Evolutionary conservation across 148 eudicot species (phyloP).

Genomic region (Nepenthes gracilis): DNA sequence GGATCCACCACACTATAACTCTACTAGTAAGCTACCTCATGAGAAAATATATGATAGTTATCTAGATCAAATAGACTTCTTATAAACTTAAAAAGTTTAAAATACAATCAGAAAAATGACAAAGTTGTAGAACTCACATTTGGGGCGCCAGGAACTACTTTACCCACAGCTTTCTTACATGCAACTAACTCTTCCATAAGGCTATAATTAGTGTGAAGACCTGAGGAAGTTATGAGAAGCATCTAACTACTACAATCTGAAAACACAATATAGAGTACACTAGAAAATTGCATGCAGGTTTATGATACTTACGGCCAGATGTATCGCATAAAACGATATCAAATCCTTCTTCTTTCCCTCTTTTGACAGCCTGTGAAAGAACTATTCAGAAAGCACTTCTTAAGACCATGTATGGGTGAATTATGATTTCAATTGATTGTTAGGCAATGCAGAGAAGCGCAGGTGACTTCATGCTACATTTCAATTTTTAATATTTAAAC

Average conservation of each 20-base stretch:
- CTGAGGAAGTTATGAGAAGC: constrained; percentile 22
- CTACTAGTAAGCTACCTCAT: too few relatives aligned
- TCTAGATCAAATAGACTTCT: too few relatives aligned
- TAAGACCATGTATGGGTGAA: constrained; percentile 34
- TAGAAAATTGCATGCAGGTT: constrained; percentile 7
- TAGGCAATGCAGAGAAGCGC: constrained; percentile 2
- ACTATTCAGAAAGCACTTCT: constrained; percentile 74
- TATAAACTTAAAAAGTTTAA: too few relatives aligned
- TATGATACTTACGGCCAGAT: constrained; percentile 79
- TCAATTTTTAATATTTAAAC: not conserved
- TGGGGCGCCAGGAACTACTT: constrained; percentile 81
- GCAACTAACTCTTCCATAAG: constrained; percentile 91
- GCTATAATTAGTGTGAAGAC: constrained; percentile 95
- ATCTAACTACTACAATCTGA: not conserved
- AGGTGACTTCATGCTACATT: too few relatives aligned
- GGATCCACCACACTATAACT: too few relatives aligned
- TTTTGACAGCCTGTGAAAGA: constrained; percentile 92
- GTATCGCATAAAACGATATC: constrained; percentile 94
- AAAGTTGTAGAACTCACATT: constrained; percentile 44
- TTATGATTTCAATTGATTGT: constrained; percentile 10
- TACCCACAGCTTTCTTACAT: constrained; percentile 74
- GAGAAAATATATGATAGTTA: too few relatives aligned
- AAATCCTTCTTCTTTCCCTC: constrained; percentile 71
- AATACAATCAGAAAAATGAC: not conserved
- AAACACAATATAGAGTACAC: not conserved